Base-by-base conservation (phyloP, 228 moss, liverwort and hornwort genomes). In the Sphagnum fallax region DNA sequence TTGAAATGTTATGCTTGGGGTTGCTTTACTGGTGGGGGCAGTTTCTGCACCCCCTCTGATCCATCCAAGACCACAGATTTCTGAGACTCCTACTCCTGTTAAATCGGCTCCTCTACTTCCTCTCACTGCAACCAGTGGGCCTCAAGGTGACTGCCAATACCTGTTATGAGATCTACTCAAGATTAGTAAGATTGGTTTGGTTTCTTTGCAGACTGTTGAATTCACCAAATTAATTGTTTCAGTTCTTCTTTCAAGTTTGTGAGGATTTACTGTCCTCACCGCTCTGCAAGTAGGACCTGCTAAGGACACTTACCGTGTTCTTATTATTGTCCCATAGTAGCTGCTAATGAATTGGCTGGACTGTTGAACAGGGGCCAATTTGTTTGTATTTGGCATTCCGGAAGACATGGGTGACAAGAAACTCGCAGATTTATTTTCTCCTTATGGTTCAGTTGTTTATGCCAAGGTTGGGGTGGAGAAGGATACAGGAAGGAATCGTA, bases 351-450 rank as follows among this genome's bases (percentile, higher is more conserved):
- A 32, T 32, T 32, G 32, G 32, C 32, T 32, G 55, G 55, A 12
- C 9, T 55, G 12, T 55, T 55, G 16, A 51, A 72, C 82, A 86
- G 87, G 87, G 51, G 87, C 84, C 47, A 87, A 87, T 75, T 79
- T 67, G 50, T 67, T 67, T 12, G 55, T 87, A 14, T 87, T 87
- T 68, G 87, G 87, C 49, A 84, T 87, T 75, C 87, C 87, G 77
- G 87, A 87, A 77, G 87, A 87, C 58, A 79, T 84, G 87, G 84
- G 82, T 60, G 87, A 87, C 69, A 81, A 87, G 75, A 87, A 87
- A 75, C 71, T 87, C 67, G 84, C 84, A 69, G 87, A 87, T 49
- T 72, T 87, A 69, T 87, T 87, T 72, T 64, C 79, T 76, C 81
- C 84, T 48, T 87, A 69, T 62, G 87, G 87, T 65, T 72, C 81